These are phyloP conservation scores for Plantago lanceolata DNA, from an alignment of 305 asterid species.

Conservation along the genomic window DNA sequence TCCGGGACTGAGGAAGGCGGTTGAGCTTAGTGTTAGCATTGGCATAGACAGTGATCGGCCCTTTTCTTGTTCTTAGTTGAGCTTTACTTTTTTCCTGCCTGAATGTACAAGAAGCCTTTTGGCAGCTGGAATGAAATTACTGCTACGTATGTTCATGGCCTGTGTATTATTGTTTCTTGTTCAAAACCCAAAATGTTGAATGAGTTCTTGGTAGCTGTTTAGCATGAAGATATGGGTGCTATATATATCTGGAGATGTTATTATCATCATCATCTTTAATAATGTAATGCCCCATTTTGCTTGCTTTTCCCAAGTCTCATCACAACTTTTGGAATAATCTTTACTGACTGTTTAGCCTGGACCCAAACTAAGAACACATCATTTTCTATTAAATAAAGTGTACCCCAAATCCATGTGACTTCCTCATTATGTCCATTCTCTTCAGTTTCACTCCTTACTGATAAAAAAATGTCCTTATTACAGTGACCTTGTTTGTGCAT, in stretches of 20 bases:
- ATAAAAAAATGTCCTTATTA: too few species aligned
- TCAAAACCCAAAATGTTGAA: neutral
- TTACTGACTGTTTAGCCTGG: constrained; percentile 14
- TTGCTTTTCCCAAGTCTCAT: constrained; percentile 31
- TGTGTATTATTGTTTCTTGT: neutral
- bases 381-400: constrained; percentile 6
- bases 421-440: neutral
- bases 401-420: constrained; percentile 4
- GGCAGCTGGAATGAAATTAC: neutral
- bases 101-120: constrained; percentile 6
- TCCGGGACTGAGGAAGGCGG: constrained; percentile 20
- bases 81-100: constrained; percentile 16
- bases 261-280: neutral
- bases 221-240: neutral
- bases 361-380: constrained; percentile 17
- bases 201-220: constrained; percentile 6
- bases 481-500: too few species aligned
- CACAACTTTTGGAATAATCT: constrained; percentile 27
- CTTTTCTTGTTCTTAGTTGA: constrained; percentile 1
- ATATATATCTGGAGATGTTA: neutral
- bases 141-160: neutral
- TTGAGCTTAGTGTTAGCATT: constrained; percentile 18
- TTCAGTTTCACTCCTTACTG: too few species aligned
- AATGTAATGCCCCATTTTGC: neutral
- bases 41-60: constrained; percentile 12